phyloP scores from a whole-genome alignment of 2,329 filamentous ascomycete species.

The Botrytis galanthina region DNA sequence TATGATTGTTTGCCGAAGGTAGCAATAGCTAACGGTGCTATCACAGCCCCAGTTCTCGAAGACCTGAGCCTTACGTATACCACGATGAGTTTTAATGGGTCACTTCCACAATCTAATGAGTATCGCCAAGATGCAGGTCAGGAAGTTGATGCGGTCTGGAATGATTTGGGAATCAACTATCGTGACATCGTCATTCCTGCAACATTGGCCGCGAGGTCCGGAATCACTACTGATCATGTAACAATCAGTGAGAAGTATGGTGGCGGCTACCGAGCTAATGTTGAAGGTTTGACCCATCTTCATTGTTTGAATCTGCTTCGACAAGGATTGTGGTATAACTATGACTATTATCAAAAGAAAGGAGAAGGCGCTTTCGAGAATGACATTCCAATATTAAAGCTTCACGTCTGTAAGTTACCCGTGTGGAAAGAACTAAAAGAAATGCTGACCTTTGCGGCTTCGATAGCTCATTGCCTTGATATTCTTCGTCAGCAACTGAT shows the following conservation, averaged over 20 bases:
- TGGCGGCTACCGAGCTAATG: background rate
- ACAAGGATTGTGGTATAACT: constrained; percentile 51
- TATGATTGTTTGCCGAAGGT: background rate
- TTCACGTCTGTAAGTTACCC: constrained; percentile 41
- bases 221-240: background rate
- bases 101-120: background rate
- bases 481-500: constrained; percentile 54
- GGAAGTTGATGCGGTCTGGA: constrained; percentile 1
- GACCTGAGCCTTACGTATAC: background rate
- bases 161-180: background rate
- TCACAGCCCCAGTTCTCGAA: background rate
- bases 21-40: background rate
- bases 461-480: constrained; percentile 50
- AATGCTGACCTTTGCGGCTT: background rate
- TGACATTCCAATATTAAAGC: constrained; percentile 46
- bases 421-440: background rate
- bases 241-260: constrained; percentile 1
- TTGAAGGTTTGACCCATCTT: constrained; percentile 11
- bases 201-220: background rate
- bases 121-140: background rate
- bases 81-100: background rate
- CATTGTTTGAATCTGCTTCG: constrained; percentile 47
- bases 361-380: constrained; percentile 49
- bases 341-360: constrained; percentile 48
- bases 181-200: background rate